A percentile compares a stretch with the other conserved stretches of the same genome.
phyloP scores from a whole-genome alignment of 177 flowering plant species.

The Vitis hybrid region DNA sequence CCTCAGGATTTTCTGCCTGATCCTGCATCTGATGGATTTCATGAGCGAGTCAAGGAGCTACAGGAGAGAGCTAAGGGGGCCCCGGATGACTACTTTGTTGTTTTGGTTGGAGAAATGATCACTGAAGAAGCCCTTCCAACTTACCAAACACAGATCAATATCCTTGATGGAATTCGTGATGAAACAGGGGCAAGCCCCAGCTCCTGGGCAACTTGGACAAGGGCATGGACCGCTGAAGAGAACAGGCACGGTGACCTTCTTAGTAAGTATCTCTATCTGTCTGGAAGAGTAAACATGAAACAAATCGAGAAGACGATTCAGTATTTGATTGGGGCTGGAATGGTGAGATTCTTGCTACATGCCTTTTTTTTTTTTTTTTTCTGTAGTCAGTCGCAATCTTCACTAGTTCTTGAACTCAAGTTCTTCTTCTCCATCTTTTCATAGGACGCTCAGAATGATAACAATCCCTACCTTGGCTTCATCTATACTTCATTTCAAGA shows the following conservation, averaged over 20 bases:
- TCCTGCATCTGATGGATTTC: conserved; percentile 23
- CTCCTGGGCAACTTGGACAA: conserved; percentile 27
- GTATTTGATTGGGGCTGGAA: no score
- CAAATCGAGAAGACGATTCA: no score
- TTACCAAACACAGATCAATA: conserved; percentile 18
- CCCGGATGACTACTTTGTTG: conserved; percentile 29
- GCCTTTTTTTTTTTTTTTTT: no score
- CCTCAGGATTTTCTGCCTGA: conserved; percentile 25
- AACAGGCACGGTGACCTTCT: conserved; percentile 11
- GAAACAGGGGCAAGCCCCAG: conserved; percentile 21
- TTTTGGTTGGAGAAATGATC: conserved; percentile 28
- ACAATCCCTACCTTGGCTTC: conserved; percentile 9
- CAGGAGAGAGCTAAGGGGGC: conserved; percentile 15
- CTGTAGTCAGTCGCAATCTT: no score
- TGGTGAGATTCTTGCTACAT: no score
- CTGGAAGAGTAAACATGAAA: no score
- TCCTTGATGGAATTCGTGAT: conserved; percentile 13
- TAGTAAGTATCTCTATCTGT: no score
- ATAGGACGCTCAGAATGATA: no score
- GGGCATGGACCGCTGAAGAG: conserved; percentile 32
- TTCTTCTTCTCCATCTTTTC: no score
- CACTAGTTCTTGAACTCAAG: no score
- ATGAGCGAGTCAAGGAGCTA: conserved; percentile 15
- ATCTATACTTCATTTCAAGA: conserved; percentile 13
- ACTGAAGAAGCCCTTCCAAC: conserved; percentile 24